Evolutionary conservation across 2,329 filamentous ascomycete genomes (phyloP), one percentile per base, ranked within the genome.

Genomic region (Colletotrichum liriopes): DNA sequence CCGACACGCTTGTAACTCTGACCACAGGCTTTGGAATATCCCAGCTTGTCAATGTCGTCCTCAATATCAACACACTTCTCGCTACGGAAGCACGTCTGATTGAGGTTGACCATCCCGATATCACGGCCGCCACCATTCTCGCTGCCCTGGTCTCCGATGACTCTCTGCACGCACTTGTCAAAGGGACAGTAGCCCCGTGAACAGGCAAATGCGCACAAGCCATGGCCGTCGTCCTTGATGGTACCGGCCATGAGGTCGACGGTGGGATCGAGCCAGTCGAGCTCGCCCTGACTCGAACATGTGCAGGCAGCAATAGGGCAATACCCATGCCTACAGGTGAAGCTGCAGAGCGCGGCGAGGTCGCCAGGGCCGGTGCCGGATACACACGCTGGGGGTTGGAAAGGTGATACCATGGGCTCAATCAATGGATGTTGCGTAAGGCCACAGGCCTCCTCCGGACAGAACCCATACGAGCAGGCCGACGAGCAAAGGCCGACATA

Each of bases 381-480:
- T 9, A 74, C 67, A 52, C 78, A 79, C 39, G 55, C 32, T 16
- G 64, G n/a, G n/a, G 64, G 64, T 20, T 32, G n/a, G 55, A 60
- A 67, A 14, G 54, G 54, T 4, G 64, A 60, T 5, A 75, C 71
- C 16, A 39, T 60, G 7, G 54, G 62, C 23, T 43, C 54, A n/a
- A 61, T 65, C 20, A 60, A 6, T 11, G 35, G 45, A 20, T 65
- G 29, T 37, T 63, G 26, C 2, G 39, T 39, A n/a, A 45, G 45
- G 16, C 56, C 47, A 35, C 75, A 77, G 26, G 73, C 73, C 83
- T 18, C 78, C 4, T 75, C 55, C 0, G 84, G 84, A 55, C 84
- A 86, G 68, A 86, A 86, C 0, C 84, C 85, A 74, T 85, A 82
- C 70, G 81, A 82, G 56, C 84, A 86, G 8, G 83, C 78, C 67